Conservation (phyloP, 805 yeast genomes). For the Lipomyces lipofer region DNA sequence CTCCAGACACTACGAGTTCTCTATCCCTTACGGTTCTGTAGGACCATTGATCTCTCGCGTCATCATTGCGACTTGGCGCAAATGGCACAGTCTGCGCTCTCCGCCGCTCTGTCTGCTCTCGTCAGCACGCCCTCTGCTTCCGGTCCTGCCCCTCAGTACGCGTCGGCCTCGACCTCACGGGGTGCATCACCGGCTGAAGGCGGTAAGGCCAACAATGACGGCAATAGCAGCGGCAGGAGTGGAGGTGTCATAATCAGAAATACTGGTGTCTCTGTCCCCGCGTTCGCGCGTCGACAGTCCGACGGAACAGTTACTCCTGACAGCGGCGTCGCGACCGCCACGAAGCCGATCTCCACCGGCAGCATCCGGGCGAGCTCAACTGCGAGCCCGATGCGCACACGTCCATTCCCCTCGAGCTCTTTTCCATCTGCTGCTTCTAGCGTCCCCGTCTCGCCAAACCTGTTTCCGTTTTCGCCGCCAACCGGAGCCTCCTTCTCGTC, state of each 20-base stretch:
- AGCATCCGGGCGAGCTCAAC: neutral
- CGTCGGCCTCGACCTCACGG: neutral
- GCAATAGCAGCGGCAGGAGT: conserved; percentile 9
- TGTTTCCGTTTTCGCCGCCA: conserved; percentile 30
- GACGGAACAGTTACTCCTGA: neutral
- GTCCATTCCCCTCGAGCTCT: conserved; percentile 7
- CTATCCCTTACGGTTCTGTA: too few species aligned
- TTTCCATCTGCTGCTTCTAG: conserved; percentile 3
- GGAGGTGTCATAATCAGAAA: too few species aligned
- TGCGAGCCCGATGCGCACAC: neutral
- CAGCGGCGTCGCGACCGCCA: neutral
- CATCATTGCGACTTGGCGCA: neutral
- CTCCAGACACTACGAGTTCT: too few species aligned
- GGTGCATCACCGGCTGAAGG: neutral
- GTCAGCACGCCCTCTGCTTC: neutral
- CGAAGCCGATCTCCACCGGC: neutral
- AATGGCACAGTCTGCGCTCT: conserved; percentile 28
- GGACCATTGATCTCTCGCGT: too few species aligned
- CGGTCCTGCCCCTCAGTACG: neutral
- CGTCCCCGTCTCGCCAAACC: conserved; percentile 27
- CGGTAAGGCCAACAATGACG: neutral
- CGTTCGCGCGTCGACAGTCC: conserved; percentile 1
- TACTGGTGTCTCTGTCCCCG: conserved; percentile 9
- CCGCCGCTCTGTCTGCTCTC: conserved; percentile 26
- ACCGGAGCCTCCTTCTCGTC: too few species aligned